Evolutionary conservation across 495 filamentous ascomycete genomes (phyloP).

Genomic region (Ascodesmis nigricans): DNA sequence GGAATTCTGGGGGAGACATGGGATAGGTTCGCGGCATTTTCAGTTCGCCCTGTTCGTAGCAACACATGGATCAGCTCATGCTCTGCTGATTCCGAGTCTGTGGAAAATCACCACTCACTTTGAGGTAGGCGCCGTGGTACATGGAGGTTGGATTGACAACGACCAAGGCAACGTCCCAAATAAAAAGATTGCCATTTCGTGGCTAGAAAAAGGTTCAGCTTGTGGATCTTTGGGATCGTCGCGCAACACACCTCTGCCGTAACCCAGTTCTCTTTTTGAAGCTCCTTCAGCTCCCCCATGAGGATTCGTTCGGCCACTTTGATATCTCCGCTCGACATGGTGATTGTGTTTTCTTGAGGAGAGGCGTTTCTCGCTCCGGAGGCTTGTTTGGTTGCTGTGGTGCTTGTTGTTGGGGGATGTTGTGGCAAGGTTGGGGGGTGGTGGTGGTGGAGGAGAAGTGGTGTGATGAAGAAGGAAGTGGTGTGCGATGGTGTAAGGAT

Average conservation of each 20-base stretch:
- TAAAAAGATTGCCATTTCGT: slow-evolving; percentile 56
- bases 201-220: slow-evolving; percentile 21
- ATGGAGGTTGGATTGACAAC: slow-evolving; percentile 77
- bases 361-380: too few species aligned
- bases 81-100: slow-evolving; percentile 2
- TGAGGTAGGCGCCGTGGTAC: slow-evolving; percentile 86
- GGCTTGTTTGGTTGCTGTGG: too few species aligned
- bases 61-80: neutral
- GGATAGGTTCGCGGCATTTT: slow-evolving; percentile 78
- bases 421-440: too few species aligned
- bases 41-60: slow-evolving; percentile 41
- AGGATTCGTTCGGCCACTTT: slow-evolving; percentile 51
- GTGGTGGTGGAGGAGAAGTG: too few species aligned
- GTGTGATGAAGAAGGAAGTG: too few species aligned
- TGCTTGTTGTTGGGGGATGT: too few species aligned
- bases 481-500: too few species aligned
- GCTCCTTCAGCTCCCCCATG: slow-evolving; percentile 67
- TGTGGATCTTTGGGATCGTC: slow-evolving; percentile 1
- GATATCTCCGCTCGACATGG: slow-evolving; percentile 17
- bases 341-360: slow-evolving; percentile 2
- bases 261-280: slow-evolving; percentile 80
- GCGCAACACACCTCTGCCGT: slow-evolving; percentile 47
- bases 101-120: slow-evolving; percentile 23
- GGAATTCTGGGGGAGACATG: slow-evolving; percentile 76
- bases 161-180: slow-evolving; percentile 73